Evolutionary conservation across 345 rosid species (phyloP).

Genomic region (Lepidium aucheri): DNA sequence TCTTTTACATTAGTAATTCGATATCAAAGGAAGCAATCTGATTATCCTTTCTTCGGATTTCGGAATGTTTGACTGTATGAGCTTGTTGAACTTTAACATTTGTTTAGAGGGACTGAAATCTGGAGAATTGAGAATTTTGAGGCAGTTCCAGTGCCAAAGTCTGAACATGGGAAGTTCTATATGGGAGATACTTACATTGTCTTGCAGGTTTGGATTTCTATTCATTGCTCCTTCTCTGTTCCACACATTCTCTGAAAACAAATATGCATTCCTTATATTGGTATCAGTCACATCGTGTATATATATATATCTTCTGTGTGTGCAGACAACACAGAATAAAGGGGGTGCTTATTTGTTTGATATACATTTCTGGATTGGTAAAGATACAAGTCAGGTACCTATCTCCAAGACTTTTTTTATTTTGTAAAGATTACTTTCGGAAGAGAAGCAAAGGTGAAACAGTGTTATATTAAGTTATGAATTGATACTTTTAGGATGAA

Average conservation of each 20-base stretch:
- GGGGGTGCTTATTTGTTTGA: constrained; percentile 83
- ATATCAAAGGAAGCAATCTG: neutral
- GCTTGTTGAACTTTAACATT: constrained; percentile 44
- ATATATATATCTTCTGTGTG: constrained; percentile 11
- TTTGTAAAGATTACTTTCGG: neutral
- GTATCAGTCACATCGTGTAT: neutral
- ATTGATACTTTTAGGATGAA: constrained; percentile 58
- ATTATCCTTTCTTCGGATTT: neutral
- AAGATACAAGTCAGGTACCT: constrained; percentile 87
- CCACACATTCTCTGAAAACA: neutral
- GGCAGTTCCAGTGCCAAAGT: constrained; percentile 72
- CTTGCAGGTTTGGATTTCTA: constrained; percentile 53
- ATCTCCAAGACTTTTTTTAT: neutral
- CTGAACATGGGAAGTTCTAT: constrained; percentile 93
- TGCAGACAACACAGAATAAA: constrained; percentile 74
- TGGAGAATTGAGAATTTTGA: constrained; percentile 98
- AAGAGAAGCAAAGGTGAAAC: neutral
- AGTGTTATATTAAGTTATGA: neutral
- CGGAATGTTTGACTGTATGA: constrained; percentile 5
- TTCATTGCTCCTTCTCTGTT: neutral
- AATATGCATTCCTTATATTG: neutral
- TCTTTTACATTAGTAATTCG: neutral
- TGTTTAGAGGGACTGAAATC: constrained; percentile 77
- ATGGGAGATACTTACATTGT: constrained; percentile 91
- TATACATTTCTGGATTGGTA: constrained; percentile 98